Base-by-base conservation (phyloP, 176 grass and related monocot species). In the Avena atlantica region DNA sequence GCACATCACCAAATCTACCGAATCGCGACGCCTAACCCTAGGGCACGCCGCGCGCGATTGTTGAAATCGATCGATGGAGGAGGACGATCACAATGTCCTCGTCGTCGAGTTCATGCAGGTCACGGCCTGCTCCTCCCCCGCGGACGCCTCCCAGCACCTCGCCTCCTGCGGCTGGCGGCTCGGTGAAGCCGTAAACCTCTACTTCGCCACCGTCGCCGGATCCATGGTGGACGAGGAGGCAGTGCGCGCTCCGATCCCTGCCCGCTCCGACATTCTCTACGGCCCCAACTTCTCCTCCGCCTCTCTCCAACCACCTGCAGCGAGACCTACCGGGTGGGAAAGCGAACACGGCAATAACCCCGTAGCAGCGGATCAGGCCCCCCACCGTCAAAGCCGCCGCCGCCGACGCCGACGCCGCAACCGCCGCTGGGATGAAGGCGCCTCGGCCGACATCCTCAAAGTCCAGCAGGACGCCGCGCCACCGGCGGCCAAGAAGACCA, bases 181-280 rank as follows among this genome's bases (percentile, higher is more conserved):
- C 27, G 14, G 8, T 6, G 64, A 17, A 16, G 64, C 64, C 29
- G 64, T 68, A 68, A 8, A 68, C 14, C 64, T 36, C 64, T 68
- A 68, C 64, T 68, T 36, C 64, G 64, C 64, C 29, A 16, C 14
- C 64, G 64, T 29, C 16, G 64, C 27, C 64, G 64, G 14, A 36
- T 36, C 64, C 27, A 9, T 27, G 64, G 60, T 13, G 49, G 11
- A 29, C 10, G 12, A 65, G 24, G 6, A 29, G 14, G 9, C n/a
- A 4, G 14, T 68, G 64, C 64, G 64, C 29, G 64, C 64, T 68
- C 64, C 64, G 14, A 68, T 68, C 64, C 64, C 64, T 36, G 64
- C 64, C 65, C 65, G 65, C 65, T 68, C 65, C 65, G 65, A 68
- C 29, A 68, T 29, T 17, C 15, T 68, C 65, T 68, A 68, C 65